Conservation (phyloP, 1,139 yeast species). For the Candida sp. region DNA sequence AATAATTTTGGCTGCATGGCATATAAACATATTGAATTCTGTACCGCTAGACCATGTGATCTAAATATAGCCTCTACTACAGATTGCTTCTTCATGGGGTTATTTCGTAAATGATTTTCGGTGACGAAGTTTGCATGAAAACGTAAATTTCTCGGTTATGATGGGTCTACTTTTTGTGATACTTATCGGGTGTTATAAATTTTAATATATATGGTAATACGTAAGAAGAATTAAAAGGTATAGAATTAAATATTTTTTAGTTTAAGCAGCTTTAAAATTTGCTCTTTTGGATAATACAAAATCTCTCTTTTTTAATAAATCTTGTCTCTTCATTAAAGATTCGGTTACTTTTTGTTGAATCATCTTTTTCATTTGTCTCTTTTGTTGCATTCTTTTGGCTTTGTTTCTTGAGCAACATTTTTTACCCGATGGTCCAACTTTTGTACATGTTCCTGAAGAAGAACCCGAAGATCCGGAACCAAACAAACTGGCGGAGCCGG, state of each 20-base stretch:
- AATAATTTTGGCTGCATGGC: not conserved
- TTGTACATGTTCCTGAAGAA: conserved; percentile 7
- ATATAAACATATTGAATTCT: too few species aligned
- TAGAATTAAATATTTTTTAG: not conserved
- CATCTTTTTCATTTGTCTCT: conserved; percentile 16
- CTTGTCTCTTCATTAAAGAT: conserved; percentile 7
- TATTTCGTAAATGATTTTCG: too few species aligned
- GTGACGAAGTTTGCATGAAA: too few species aligned
- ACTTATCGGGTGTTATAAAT: not conserved
- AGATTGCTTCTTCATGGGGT: too few species aligned
- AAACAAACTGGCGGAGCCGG: conserved; percentile 8
- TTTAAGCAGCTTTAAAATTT: not conserved
- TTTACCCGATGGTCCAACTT: conserved; percentile 5
- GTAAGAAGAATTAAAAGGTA: not conserved
- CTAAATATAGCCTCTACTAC: too few species aligned
- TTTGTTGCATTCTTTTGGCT: conserved; percentile 12
- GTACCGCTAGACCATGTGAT: too few species aligned
- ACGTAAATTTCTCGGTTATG: too few species aligned
- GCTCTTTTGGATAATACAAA: conserved; percentile 1
- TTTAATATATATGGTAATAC: not conserved
- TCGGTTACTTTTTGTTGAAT: conserved; percentile 14
- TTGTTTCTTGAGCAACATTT: conserved; percentile 8
- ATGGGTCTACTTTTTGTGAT: too few species aligned
- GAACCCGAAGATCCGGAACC: conserved; percentile 9
- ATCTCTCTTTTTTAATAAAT: conserved; percentile 2